Evolutionary conservation across 2,329 filamentous ascomycete genomes (phyloP).

Genomic region (Cladosporium sp.): DNA sequence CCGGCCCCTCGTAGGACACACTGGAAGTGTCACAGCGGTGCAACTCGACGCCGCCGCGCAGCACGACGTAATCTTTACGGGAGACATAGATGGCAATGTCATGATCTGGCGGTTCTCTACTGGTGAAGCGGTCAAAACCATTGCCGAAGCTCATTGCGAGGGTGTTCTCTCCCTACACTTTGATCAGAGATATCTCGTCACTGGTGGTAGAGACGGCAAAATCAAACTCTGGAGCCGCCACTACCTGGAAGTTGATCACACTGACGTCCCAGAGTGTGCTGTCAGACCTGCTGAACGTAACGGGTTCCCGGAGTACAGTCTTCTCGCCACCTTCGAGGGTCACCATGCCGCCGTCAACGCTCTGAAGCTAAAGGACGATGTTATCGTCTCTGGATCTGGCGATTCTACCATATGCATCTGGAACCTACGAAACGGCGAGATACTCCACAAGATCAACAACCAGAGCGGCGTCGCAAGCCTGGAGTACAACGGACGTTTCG

Average conservation of each 20-base stretch:
- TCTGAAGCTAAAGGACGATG: neutral
- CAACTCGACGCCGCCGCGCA: constrained; percentile 9
- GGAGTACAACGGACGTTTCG: neutral
- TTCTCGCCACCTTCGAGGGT: neutral
- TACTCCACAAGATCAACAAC: neutral
- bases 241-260: neutral
- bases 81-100: constrained; percentile 19
- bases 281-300: neutral
- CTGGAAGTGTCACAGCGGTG: constrained; percentile 12
- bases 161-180: constrained; percentile 13
- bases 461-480: constrained; percentile 7
- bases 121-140: constrained; percentile 3
- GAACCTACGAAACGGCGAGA: constrained; percentile 5
- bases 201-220: constrained; percentile 13
- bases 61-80: constrained; percentile 21
- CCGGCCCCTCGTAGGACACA: constrained; percentile 7
- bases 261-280: neutral
- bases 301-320: neutral
- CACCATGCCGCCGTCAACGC: constrained; percentile 16
- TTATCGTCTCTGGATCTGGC: constrained; percentile 9
- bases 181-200: constrained; percentile 14
- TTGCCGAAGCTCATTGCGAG: constrained; percentile 9
- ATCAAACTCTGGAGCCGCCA: constrained; percentile 16
- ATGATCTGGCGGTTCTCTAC: constrained; percentile 21
- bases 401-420: constrained; percentile 13